Base-by-base conservation (phyloP, 139 green algal species). In the Chlorella sp. region DNA sequence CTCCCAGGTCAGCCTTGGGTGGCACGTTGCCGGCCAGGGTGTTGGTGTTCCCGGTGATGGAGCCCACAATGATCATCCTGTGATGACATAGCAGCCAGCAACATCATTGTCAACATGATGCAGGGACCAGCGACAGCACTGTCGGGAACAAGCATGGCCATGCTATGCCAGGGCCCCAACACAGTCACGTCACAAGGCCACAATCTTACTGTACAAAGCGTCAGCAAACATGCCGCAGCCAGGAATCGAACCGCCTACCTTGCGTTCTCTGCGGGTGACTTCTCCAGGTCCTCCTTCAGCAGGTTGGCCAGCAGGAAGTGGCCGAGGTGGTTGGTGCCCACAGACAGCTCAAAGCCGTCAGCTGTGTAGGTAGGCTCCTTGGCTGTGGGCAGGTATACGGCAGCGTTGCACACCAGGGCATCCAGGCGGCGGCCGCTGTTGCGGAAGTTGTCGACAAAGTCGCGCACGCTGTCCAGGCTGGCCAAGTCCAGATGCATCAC, bases 21-120 rank as follows among this genome's bases (percentile, higher is more conserved):
- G 92, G 92, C 33, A 98, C 88, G 73, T 96, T 96, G 77, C 91
- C 91, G 2, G 85, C 93, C 72, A 98, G 76, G 2, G 93, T 97
- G 89, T 97, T 98, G 70, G 88, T 95, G 91, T 98, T 97, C 74
- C 92, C 93, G 26, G 94, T 98, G 83, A 98, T 93, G 71, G 90
- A 96, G 49, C 67, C 67, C 67, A 72, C 67, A 26, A 72, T 72
- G 67, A 72, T 72, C 42, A 42, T 65, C 35, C 67, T 72, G 67
- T 14, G 36, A 67, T n/a, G n/a, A n/a, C n/a, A n/a, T n/a, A n/a
- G n/a, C n/a, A n/a, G n/a, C 14, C 49, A 59, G 10, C 10, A 59
- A 17, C 49, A 10, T 10, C 49, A 59, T n/a, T n/a, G n/a, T n/a
- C n/a, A n/a, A n/a, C n/a, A n/a, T n/a, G n/a, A n/a, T n/a, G n/a